Base-by-base conservation (phyloP, 371 early-diverging fungal genomes). In the Smittium culicis region DNA sequence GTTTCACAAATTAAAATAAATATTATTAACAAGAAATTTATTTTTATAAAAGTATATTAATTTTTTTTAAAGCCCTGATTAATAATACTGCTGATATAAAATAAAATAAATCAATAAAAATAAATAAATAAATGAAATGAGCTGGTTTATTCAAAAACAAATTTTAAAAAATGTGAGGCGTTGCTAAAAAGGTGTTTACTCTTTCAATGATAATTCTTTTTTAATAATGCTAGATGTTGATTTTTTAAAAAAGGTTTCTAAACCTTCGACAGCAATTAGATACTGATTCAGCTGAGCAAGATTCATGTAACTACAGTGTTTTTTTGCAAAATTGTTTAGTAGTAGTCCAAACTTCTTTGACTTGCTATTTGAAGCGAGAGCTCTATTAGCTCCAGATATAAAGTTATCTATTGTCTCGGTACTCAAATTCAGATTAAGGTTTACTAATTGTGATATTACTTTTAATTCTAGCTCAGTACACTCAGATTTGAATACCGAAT, bases 281-380 rank as follows among this genome's bases (percentile, higher is more conserved):
- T 71, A 30, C 20, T 33, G 59, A 2, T 72, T 69, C 54, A 78
- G 66, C 5, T 69, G 68, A 0, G 27, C 24, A 0, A 20, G 29
- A 3, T 59, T 66, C 29, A 77, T 59, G 20, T 34, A 30, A 14
- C 34, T 3, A 29, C 74, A 72, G 34, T 72, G 72, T 31, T 67
- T 78, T 64, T 76, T 76, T 17, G 74, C 72, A 34, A 74, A 67
- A 20, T 65, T 70, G 1, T 76, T 66, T 66, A 76, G 65, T n/a
- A 78, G 55, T 0, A 75, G 67, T 32, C 69, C 64, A 20, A 77
- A 72, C 30, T 75, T 77, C 28, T 69, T 76, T 0, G 77, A 76
- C 0, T 56, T 68, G 0, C 55, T 1, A 20, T 60, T 32, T 1
- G 29, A 30, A 14, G 57, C 60, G 16, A 64, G 66, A 0, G 61